Conservation (phyloP, 2,329 filamentous ascomycete species). For the Rutstroemia sydowiana region DNA sequence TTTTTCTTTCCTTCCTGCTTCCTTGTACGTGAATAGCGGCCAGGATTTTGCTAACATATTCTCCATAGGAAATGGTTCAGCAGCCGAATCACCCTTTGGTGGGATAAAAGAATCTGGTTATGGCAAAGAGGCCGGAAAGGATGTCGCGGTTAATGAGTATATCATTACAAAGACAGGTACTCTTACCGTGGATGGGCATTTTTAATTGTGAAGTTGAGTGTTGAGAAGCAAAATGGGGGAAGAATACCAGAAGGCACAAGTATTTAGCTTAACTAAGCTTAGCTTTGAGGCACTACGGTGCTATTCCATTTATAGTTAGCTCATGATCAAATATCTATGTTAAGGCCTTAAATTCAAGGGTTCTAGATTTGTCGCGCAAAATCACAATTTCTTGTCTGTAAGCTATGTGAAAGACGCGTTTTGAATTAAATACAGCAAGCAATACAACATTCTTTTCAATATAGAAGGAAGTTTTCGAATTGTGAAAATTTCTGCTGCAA, state of each 20-base stretch:
- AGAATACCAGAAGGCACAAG: too few species aligned
- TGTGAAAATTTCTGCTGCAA: neutral
- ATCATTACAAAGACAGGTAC: slow-evolving; percentile 59
- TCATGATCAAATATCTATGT: too few species aligned
- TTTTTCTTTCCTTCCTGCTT: neutral
- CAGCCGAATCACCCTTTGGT: slow-evolving; percentile 59
- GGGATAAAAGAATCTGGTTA: slow-evolving; percentile 63
- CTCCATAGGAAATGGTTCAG: slow-evolving; percentile 54
- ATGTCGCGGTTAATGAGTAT: slow-evolving; percentile 57
- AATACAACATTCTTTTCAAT: neutral
- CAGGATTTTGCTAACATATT: too few species aligned
- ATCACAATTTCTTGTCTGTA: neutral
- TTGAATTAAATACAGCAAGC: neutral
- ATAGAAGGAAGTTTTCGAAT: neutral
- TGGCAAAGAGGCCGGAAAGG: slow-evolving; percentile 60
- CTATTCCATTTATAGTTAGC: too few species aligned
- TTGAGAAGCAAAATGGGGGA: too few species aligned
- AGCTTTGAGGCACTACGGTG: too few species aligned
- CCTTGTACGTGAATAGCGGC: too few species aligned
- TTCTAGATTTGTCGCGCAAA: neutral
- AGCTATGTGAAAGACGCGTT: neutral
- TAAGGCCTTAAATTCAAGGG: neutral
- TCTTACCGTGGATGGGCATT: slow-evolving; percentile 50
- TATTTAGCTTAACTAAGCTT: too few species aligned
- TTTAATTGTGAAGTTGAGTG: too few species aligned